phyloP scores from a whole-genome alignment of 2,329 filamentous ascomycete genomes.

The Aureobasidium pullulans region DNA sequence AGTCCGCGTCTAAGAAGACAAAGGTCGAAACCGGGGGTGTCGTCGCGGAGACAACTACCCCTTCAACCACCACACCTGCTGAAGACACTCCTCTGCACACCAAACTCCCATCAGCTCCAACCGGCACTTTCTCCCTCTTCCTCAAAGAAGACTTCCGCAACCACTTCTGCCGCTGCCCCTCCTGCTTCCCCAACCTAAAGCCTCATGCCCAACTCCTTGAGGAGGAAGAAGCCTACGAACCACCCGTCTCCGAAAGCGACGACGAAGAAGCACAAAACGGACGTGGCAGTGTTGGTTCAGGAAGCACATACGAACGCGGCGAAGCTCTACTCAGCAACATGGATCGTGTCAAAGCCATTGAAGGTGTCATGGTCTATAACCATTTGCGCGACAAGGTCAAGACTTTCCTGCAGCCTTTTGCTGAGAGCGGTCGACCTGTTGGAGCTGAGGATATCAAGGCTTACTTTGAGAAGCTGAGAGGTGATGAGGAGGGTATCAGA shows the following conservation, averaged over 20 bases:
- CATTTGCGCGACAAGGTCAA: slow-evolving; percentile 94
- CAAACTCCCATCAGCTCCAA: slow-evolving; percentile 49
- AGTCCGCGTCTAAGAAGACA: not conserved
- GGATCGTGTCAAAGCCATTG: slow-evolving; percentile 82
- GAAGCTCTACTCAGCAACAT: slow-evolving; percentile 88
- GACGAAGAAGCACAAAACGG: slow-evolving; percentile 47
- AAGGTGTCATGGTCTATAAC: slow-evolving; percentile 98
- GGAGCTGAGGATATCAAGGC: slow-evolving; percentile 92
- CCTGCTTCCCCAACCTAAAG: slow-evolving; percentile 69
- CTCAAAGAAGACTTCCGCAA: slow-evolving; percentile 71
- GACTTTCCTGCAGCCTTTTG: slow-evolving; percentile 87
- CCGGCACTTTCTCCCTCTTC: slow-evolving; percentile 69
- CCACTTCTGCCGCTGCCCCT: slow-evolving; percentile 70
- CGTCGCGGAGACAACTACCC: not conserved
- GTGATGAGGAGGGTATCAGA: slow-evolving; percentile 69
- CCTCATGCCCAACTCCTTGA: slow-evolving; percentile 76
- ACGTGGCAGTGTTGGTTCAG: slow-evolving; percentile 57
- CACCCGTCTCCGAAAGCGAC: slow-evolving; percentile 60
- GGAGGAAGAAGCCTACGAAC: slow-evolving; percentile 91
- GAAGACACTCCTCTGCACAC: slow-evolving; percentile 19
- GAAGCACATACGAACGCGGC: slow-evolving; percentile 80
- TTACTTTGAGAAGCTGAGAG: slow-evolving; percentile 90
- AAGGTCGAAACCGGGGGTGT: not conserved
- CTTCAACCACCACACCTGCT: slow-evolving; percentile 15
- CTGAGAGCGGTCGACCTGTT: slow-evolving; percentile 80